Base-by-base conservation (phyloP, 148 eudicot genomes). In the Beta vulgaris region DNA sequence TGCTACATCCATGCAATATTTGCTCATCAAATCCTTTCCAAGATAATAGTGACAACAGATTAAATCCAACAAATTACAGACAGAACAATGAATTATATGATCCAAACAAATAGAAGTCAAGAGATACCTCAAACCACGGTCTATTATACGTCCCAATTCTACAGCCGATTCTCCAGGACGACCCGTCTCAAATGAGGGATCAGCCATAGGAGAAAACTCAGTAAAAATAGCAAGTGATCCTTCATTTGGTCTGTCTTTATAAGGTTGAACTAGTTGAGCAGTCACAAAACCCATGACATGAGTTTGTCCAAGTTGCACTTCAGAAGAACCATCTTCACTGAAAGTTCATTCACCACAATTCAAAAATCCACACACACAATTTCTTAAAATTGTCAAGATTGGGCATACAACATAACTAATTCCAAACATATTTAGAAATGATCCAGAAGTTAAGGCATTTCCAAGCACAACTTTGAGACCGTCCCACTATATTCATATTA, bases 131-230 rank as follows among this genome's bases (percentile, higher is more conserved):
- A 94, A 82, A 64, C 97, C 96, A 78, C 96, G 97, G 74, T 94
- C 98, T 65, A 95, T 82, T 72, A 95, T 87, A 35, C 97, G 98
- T 31, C 96, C 97, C 78, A 95, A 82, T 80, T 95, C 98, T 12
- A 95, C 91, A 37, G 97, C 87, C 77, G 84, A 80, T 72, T 92
- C 97, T 76, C 90, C 95, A 72, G 92, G 96, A 74, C 90, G 92
- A 37, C 96, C 98, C 44, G 83, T 83, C 81, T 95, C 98, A 88
- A 89, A 95, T 46, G 91, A 85, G 54, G 92, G 91, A 84, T 95
- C 98, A 54, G 98, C 97, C 98, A 92, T 90, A 19, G 97, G 97
- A 70, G 98, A 95, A 74, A 95, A 95, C 83, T 95, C 97, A 0
- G 97, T 89, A 64, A 66, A 92, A 35, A 95, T 87, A 36, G 89